Base-by-base conservation (phyloP, 2,329 filamentous ascomycete genomes). In the Clonostachys sp. region DNA sequence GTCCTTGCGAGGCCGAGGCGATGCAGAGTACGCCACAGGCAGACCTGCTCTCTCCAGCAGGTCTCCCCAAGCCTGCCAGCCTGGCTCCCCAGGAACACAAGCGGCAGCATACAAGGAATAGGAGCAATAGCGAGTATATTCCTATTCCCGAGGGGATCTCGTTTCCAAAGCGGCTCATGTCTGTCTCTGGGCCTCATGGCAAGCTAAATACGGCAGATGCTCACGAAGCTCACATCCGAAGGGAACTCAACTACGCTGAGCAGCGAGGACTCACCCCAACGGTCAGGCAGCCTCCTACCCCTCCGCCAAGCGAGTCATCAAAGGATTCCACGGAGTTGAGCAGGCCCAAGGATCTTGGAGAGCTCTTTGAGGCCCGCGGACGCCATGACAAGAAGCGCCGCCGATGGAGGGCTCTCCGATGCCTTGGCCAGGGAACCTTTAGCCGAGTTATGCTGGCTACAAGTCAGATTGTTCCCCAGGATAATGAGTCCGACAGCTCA, bases 401-500 rank as follows among this genome's bases (percentile, higher is more conserved):
- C 48, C 77, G 82, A 54, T 99, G 94, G 83, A 81, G 88, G 54
- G 87, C 86, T 12, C 70, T 99, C 38, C 86, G 88, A 49, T 73
- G 85, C 53, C 78, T 99, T 6, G 94, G 94, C 6, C 89, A 96
- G 58, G 94, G 94, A 36, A 96, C 94, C 1, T 99, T 99, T 65
- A 96, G 91, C 63, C 89, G 89, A 59, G 94, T 99, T 17, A 86
- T 95, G 69, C 75, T 99, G 40, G 94, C 91, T 5, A 95, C 91
- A 12, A 90, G 87, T 58, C 83, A 95, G 61, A 78, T 82, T 39
- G 67, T 72, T 12, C 63, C 73, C 10, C 18, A n/a, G 4, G 45
- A 49, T 10, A 36, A 36, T 13, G 73, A 77, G 1, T 73, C 77
- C 36, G 70, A 74, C 14, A 41, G 45, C 3, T 41, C 46, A 16